Evolutionary conservation across 306 rosid genomes (phyloP).

Genomic region (Vigna nakashimae): DNA sequence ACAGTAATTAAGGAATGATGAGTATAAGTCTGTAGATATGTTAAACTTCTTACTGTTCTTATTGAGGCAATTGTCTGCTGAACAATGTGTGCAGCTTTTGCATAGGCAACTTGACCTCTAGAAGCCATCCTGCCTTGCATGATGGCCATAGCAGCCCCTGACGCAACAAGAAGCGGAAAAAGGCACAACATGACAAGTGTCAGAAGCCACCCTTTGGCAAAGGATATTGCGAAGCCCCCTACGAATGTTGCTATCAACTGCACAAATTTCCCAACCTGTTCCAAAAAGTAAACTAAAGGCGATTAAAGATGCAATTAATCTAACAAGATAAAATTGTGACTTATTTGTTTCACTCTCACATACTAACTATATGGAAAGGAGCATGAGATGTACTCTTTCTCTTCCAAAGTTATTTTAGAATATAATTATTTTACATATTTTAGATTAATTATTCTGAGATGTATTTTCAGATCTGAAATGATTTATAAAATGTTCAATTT

Average conservation of each 20-base stretch:
- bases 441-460: too few relatives aligned
- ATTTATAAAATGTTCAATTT: too few relatives aligned
- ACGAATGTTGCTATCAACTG: conserved; percentile 71
- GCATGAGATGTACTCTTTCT: too few relatives aligned
- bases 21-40: too few relatives aligned
- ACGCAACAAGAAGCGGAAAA: conserved; percentile 69
- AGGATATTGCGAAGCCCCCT: conserved; percentile 72
- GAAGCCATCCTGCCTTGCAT: conserved; percentile 69
- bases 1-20: too few relatives aligned
- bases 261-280: conserved; percentile 78
- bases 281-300: neutral
- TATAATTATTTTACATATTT: too few relatives aligned
- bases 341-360: too few relatives aligned
- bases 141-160: conserved; percentile 69
- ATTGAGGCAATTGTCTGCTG: conserved; percentile 89
- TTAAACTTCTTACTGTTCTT: conserved; percentile 61
- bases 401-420: too few relatives aligned
- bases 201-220: conserved; percentile 87
- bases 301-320: too few relatives aligned
- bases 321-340: too few relatives aligned
- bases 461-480: too few relatives aligned
- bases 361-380: too few relatives aligned
- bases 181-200: conserved; percentile 71
- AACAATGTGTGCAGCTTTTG: conserved; percentile 74
- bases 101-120: conserved; percentile 74